Evolutionary conservation across 768 basidiomycete genomes (phyloP), one percentile per base, ranked within the genome.

Genomic region (Suillus variegatus): DNA sequence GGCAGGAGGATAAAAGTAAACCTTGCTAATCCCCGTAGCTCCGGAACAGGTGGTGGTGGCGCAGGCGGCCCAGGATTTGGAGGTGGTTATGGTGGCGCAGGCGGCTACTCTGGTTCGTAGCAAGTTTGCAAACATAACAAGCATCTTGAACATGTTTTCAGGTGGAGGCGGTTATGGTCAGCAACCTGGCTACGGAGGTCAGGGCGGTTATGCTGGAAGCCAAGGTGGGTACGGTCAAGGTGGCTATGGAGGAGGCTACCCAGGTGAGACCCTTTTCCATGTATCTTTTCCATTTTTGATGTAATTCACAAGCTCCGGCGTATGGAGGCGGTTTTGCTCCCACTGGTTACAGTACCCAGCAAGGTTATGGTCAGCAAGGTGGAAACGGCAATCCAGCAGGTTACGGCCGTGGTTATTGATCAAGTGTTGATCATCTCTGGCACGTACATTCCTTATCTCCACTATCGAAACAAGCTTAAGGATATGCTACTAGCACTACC

Each of bases 1-100:
- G 95, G 96, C 60, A 87, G 97, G 69, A 85, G 92, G 66, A 88
- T 99, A 75, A 94, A 94, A 78, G 88, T 89, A 35, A 98, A 97
- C 82, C 81, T 92, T 61, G 90, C 91, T 46, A 92, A 93, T 68
- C 87, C 89, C 58, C 85, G 90, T 60, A 77, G 80, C 55, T 74
- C 79, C n/a, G 85, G 85, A 5, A 81, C 83, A 62, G 85, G 8
- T 9, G 44, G 86, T 0, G 83, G 85, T 44, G 86, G 86, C 2
- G 66, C 32, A 32, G 32, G 65, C 20, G 72, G 70, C 38, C 73
- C 71, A 20, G 73, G 70, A 46, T 66, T 68, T 60, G 66, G 68
- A 2, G 77, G 70, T 9, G 75, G 81, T 38, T 70, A 74, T 67
- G 75, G 78, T 25, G 32, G 32, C 32, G 74, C 71, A 44, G 75